Evolutionary conservation across 805 yeast genomes (phyloP).

Genomic region (Yamadazyma ubonensis): DNA sequence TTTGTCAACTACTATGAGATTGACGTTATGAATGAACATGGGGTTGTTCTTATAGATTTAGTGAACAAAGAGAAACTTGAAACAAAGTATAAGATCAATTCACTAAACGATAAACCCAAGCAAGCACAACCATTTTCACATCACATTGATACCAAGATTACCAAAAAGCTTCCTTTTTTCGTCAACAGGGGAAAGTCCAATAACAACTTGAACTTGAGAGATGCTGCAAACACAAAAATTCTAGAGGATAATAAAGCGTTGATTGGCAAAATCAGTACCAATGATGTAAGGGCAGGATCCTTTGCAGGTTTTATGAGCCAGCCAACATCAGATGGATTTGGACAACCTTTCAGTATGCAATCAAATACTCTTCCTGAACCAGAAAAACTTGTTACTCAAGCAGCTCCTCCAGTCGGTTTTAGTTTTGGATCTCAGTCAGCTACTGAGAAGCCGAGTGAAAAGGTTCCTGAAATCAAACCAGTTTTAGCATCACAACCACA

Average conservation of each 20-base stretch:
- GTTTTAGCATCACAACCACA: background rate
- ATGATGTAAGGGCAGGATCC: constrained; percentile 15
- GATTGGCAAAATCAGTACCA: background rate
- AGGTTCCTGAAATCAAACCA: too few relatives aligned
- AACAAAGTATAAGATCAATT: constrained; percentile 36
- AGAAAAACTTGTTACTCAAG: constrained; percentile 1
- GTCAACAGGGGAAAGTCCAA: constrained; percentile 37
- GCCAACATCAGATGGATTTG: background rate
- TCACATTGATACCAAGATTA: constrained; percentile 28
- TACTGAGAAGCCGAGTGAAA: background rate
- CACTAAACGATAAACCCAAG: constrained; percentile 39
- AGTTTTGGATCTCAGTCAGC: background rate
- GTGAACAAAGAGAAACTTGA: constrained; percentile 44
- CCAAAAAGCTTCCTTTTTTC: constrained; percentile 23
- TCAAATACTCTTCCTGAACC: too few relatives aligned
- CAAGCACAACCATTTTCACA: constrained; percentile 34
- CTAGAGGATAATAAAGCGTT: constrained; percentile 1
- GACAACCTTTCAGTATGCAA: background rate
- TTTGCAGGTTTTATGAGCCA: constrained; percentile 16
- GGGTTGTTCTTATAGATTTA: constrained; percentile 34
- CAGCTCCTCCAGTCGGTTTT: background rate
- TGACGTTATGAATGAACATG: constrained; percentile 33
- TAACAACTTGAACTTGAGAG: constrained; percentile 22
- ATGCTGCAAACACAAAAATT: background rate
- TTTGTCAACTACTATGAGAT: constrained; percentile 69